Conservation (phyloP, 768 basidiomycete species). For the Suillus occidentalis region DNA sequence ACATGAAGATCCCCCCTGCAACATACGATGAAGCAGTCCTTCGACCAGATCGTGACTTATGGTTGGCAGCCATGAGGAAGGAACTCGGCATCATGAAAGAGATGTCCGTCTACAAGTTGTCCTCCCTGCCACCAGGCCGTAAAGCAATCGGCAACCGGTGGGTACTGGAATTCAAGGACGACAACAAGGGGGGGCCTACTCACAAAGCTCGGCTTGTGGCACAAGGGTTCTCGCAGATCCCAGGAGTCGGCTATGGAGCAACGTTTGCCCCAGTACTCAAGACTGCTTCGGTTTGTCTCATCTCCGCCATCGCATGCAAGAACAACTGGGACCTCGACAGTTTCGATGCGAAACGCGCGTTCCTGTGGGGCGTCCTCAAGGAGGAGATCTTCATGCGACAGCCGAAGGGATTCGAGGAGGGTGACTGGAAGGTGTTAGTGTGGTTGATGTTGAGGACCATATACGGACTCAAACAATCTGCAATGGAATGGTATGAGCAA, state of each 20-base stretch:
- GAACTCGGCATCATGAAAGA: background rate
- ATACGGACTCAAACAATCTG: background rate
- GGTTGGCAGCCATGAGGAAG: background rate
- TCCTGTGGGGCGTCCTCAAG: background rate
- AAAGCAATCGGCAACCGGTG: background rate
- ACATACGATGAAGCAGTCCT: background rate
- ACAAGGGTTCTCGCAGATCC: slow-evolving; percentile 23
- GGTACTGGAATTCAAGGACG: slow-evolving; percentile 4
- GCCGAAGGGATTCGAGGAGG: slow-evolving; percentile 29
- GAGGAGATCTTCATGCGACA: slow-evolving; percentile 36
- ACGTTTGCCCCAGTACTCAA: slow-evolving; percentile 22
- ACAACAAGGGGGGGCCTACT: background rate
- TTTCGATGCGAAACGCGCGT: background rate
- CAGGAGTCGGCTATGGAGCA: slow-evolving; percentile 34
- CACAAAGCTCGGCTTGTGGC: background rate
- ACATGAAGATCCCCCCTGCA: no score
- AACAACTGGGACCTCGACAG: background rate
- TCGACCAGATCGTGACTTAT: background rate
- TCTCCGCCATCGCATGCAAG: accelerated
- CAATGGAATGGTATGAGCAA: background rate
- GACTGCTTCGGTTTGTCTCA: background rate
- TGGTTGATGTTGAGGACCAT: background rate
- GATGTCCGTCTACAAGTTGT: background rate
- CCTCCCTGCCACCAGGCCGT: background rate
- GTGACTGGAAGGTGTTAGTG: background rate